Base-by-base conservation (phyloP, 2,329 filamentous ascomycete species). In the Fusarium burgessii region DNA sequence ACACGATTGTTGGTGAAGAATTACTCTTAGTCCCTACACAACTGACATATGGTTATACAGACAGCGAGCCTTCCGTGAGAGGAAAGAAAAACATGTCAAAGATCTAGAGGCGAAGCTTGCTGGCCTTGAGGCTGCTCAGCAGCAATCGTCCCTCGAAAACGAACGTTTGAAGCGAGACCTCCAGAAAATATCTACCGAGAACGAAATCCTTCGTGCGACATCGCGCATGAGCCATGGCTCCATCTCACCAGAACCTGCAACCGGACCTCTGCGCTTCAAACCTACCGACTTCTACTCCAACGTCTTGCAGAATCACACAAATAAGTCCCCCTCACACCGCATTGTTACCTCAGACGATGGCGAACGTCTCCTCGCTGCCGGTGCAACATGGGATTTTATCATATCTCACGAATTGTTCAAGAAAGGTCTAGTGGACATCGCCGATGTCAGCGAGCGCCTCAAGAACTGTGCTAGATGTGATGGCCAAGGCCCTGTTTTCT, bases 51-150 rank as follows among this genome's bases (percentile, higher is more conserved):
- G 17, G 12, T 40, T 49, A 27, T 20, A 38, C 70, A 98, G 95
- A 50, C 96, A 98, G 86, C 92, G 95, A 75, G 95, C 96, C 35
- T 98, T 98, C 81, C 93, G 95, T 66, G 95, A 98, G 82, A 92
- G 95, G 74, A 98, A 98, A 81, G 95, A 98, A 80, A 92, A 91
- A 62, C 95, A 97, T 77, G 94, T 98, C 69, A 95, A 95, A 80
- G 94, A 98, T 67, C 90, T 98, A 27, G 95, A 98, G 82, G 89
- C 90, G 62, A 96, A 97, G 79, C 90, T 98, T 32, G 91, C 89
- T 52, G 87, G 85, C 51, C 89, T 98, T 35, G 92, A 97, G 78
- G 89, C 90, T 65, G 90, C 91, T 52, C 92, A 93, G 55, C 88
- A 90, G 59, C 87, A 89, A 36, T 88, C 96, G 1, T 88, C 91